These are phyloP conservation scores for Nigrograna mackinnonii DNA, from an alignment of 2,329 filamentous ascomycete genomes.

Conservation along the genomic window DNA sequence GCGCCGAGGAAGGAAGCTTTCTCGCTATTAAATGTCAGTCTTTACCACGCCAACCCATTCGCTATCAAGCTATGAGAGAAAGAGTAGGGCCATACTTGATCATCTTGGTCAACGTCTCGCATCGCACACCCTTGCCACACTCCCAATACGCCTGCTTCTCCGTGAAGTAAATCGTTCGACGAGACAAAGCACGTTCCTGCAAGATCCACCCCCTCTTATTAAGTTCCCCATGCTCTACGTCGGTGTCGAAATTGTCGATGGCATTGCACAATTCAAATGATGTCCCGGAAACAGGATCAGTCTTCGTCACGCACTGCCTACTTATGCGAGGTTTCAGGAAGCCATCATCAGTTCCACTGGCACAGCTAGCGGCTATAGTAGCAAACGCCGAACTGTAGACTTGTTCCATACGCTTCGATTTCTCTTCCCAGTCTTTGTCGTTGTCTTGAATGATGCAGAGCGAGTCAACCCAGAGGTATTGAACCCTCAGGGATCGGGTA, in stretches of 20 bases:
- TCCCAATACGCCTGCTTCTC: conserved; percentile 25
- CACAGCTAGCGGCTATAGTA: conserved; percentile 12
- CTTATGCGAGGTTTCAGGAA: conserved; percentile 6
- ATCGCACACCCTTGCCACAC: conserved; percentile 15
- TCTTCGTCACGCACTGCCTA: conserved; percentile 2
- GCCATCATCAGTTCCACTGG: conserved; percentile 6
- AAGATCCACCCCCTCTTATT: conserved; percentile 23
- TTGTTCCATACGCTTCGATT: conserved; percentile 13
- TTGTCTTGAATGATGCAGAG: conserved; percentile 16
- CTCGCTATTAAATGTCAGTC: conserved; percentile 2
- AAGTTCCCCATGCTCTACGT: conserved; percentile 15
- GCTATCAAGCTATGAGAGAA: background rate
- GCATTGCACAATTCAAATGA: conserved; percentile 15
- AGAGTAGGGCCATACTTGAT: conserved; percentile 8
- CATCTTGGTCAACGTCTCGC: conserved; percentile 13
- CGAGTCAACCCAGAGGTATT: conserved; percentile 24
- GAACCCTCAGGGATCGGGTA: conserved; percentile 12
- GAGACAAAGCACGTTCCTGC: conserved; percentile 23
- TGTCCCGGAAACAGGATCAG: background rate
- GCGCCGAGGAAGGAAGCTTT: conserved; percentile 4
- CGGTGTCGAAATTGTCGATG: conserved; percentile 17
- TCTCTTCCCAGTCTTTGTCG: conserved; percentile 12
- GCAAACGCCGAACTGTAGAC: conserved; percentile 13
- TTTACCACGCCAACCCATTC: background rate
- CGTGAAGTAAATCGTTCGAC: conserved; percentile 22